A percentile compares a stretch with the other conserved stretches of the same genome.
phyloP scores from a whole-genome alignment of 768 basidiomycete species.

The Lactifluus piperatus region DNA sequence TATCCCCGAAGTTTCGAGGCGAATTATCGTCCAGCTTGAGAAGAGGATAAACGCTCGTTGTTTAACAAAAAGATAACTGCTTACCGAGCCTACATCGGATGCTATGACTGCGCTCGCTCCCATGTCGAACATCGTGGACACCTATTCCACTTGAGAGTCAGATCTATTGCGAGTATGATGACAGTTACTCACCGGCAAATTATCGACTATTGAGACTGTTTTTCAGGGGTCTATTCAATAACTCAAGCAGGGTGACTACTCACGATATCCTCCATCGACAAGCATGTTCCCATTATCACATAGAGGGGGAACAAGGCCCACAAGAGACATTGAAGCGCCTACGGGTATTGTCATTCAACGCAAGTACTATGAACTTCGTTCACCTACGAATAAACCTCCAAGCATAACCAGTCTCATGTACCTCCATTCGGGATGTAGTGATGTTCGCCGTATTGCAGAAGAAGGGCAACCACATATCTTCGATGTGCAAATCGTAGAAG shows the following conservation, averaged over 20 bases:
- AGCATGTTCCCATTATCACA: conserved; percentile 91
- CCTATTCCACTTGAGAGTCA: conserved; percentile 33
- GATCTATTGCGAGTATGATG: not conserved
- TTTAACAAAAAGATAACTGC: conserved; percentile 20
- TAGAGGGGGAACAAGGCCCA: conserved; percentile 88
- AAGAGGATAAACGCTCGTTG: not conserved
- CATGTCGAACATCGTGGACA: conserved; percentile 85
- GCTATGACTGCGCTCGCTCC: conserved; percentile 90
- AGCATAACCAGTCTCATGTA: conserved; percentile 97
- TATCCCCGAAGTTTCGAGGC: conserved; percentile 89
- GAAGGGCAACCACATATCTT: conserved; percentile 98
- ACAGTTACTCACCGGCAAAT: conserved; percentile 56
- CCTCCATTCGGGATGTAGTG: conserved; percentile 91
- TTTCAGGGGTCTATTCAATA: conserved; percentile 2
- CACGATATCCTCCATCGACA: conserved; percentile 85
- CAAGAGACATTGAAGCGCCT: conserved; percentile 97
- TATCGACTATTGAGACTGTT: conserved; percentile 54
- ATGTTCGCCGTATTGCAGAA: conserved; percentile 99
- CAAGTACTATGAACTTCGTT: not conserved
- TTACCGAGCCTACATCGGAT: conserved; percentile 82
- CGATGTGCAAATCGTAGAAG: conserved; percentile 90
- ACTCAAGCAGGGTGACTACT: conserved; percentile 30
- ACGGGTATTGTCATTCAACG: not conserved
- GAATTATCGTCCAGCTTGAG: conserved; percentile 85
- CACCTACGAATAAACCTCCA: conserved; percentile 83